Evolutionary conservation across 768 basidiomycete genomes (phyloP).

Genomic region (Mycena epipterygia): DNA sequence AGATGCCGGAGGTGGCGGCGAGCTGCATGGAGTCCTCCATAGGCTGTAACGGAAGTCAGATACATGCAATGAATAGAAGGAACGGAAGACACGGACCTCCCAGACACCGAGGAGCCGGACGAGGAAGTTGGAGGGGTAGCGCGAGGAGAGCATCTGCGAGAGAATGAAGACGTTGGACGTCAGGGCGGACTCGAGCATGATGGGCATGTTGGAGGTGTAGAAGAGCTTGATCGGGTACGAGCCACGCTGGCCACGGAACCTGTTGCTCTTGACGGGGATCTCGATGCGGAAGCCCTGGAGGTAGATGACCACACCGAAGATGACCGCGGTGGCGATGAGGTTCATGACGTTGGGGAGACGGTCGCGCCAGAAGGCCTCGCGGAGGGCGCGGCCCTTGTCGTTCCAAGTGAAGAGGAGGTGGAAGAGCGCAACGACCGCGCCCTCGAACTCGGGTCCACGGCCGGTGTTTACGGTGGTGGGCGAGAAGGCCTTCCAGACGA

Average conservation of each 20-base stretch:
- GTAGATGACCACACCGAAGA: slow-evolving; percentile 97
- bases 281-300: slow-evolving; percentile 99
- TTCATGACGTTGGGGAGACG: slow-evolving; percentile 98
- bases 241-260: slow-evolving; percentile 96
- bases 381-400: slow-evolving; percentile 96
- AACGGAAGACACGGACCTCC: slow-evolving; percentile 76
- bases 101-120: slow-evolving; percentile 95
- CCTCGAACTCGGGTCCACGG: slow-evolving; percentile 98
- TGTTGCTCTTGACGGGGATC: slow-evolving; percentile 97
- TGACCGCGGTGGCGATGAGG: slow-evolving; percentile 89
- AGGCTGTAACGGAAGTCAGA: slow-evolving; percentile 66
- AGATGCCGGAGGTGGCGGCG: slow-evolving; percentile 89
- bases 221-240: slow-evolving; percentile 98
- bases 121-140: slow-evolving; percentile 93
- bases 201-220: slow-evolving; percentile 99
- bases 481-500: slow-evolving; percentile 99
- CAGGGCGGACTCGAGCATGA: slow-evolving; percentile 97
- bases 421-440: slow-evolving; percentile 96
- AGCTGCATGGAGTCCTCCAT: slow-evolving; percentile 95
- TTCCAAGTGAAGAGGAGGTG: slow-evolving; percentile 98
- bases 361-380: slow-evolving; percentile 99
- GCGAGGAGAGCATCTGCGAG: slow-evolving; percentile 92
- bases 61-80: background rate
- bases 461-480: slow-evolving; percentile 99
- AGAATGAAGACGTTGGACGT: slow-evolving; percentile 96